Percentiles rank a stretch among this genome's conserved stretches.
Evolutionary conservation across 306 rosid species (phyloP).

Genomic region (Vigna mungo): DNA sequence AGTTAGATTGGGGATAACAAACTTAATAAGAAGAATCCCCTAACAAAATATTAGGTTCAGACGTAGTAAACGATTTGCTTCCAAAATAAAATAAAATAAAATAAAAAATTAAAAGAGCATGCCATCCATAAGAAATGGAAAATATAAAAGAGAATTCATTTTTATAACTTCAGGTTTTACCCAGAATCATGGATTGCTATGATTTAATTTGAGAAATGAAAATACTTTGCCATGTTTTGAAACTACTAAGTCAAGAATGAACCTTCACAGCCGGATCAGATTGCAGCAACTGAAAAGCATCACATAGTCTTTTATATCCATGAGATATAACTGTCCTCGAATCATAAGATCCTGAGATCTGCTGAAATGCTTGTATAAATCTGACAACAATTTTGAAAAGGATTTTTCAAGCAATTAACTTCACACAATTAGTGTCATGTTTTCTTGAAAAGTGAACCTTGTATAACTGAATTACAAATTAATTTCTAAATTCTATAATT

Average conservation of each 20-base stretch:
- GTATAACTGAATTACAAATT: too few relatives aligned
- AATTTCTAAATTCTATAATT: too few relatives aligned
- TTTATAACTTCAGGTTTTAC: background rate
- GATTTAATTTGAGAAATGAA: background rate
- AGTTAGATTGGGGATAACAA: background rate
- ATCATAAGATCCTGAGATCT: constrained; percentile 46
- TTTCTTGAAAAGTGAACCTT: too few relatives aligned
- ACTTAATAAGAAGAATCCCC: background rate
- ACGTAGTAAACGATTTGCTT: background rate
- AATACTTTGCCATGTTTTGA: background rate
- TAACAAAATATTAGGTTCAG: background rate
- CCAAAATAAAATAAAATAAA: background rate
- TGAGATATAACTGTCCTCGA: constrained; percentile 49
- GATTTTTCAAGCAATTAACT: constrained; percentile 9
- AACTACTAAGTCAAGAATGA: constrained; percentile 13
- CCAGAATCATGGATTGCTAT: background rate
- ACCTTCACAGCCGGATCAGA: constrained; percentile 70
- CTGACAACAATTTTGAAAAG: constrained; percentile 54
- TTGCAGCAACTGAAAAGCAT: constrained; percentile 62
- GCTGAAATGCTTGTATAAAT: constrained; percentile 55
- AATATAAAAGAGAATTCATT: background rate
- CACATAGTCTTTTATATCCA: constrained; percentile 54
- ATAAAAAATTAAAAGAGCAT: too few relatives aligned
- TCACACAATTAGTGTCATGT: too few relatives aligned
- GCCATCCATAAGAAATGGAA: background rate